Base-by-base conservation (phyloP, 108 stramenopile genomes). In the Ochromonas danica region DNA sequence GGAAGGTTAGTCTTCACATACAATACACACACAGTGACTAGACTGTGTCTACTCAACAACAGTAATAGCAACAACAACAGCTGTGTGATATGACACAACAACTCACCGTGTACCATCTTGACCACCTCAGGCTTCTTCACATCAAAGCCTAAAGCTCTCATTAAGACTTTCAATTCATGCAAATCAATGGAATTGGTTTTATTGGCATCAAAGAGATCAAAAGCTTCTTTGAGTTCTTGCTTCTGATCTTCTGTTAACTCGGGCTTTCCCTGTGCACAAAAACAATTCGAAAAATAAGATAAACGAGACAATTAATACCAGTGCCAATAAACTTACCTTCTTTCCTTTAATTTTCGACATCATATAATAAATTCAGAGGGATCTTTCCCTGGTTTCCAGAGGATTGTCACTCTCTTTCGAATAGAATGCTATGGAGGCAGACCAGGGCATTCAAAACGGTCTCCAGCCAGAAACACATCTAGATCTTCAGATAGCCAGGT, bases 61-160 rank as follows among this genome's bases (percentile, higher is more conserved):
- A n/a, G n/a, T n/a, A n/a, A n/a, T n/a, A n/a, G n/a, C n/a, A n/a
- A n/a, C n/a, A n/a, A n/a, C 27, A 10, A 14, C 10, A 67, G 25
- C 14, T 6, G 6, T 67, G 14, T 67, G 3, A 67, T 36, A 67
- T 35, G 25, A 25, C 17, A 36, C 25, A 36, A 67, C 6, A 6
- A 67, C 63, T 14, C 25, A 67, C 63, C 63, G 67, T 83, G 81
- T 38, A 88, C 87, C 1, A 89, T 71, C 10, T 61, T 67, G 30
- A 84, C 42, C 25, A 89, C 88, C 31, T 90, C 82, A 2, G 43
- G 28, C 79, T 87, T 87, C 30, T 45, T 86, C 6, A 90, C 86
- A 1, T 82, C 61, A 78, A 90, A 90, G 0, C 89, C 89, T 27
- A 90, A 78, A 2, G 89, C 87, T 25, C 89, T 85, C 61, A 89